A percentile compares a stretch with the other conserved stretches of the same genome.
These are phyloP conservation scores for Candida quercuum DNA, from an alignment of 805 yeast species.

Conservation along the genomic window DNA sequence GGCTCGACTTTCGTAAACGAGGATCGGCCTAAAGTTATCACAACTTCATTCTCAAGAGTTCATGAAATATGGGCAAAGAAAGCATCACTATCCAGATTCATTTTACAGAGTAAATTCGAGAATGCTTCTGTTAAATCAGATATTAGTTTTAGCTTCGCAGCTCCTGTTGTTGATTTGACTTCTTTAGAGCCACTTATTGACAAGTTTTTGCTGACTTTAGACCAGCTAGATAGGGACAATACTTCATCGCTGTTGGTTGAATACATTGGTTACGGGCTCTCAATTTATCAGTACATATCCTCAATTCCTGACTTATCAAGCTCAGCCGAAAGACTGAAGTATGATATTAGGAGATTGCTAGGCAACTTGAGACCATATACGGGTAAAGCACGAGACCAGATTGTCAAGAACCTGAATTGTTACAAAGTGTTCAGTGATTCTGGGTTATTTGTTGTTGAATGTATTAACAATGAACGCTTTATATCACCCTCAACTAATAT, in stretches of 20 bases:
- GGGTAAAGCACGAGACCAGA: not conserved
- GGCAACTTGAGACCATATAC: slow-evolving; percentile 5
- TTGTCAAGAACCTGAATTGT: slow-evolving; percentile 4
- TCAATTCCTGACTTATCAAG: slow-evolving; percentile 7
- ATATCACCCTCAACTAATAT: not conserved
- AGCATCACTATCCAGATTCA: slow-evolving; percentile 2
- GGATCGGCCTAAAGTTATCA: not conserved
- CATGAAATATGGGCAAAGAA: slow-evolving; percentile 6
- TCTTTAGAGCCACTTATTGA: slow-evolving; percentile 8
- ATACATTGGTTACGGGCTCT: slow-evolving; percentile 7
- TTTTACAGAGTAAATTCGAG: slow-evolving; percentile 4
- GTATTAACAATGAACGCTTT: slow-evolving; percentile 5
- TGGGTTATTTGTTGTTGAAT: slow-evolving; percentile 16
- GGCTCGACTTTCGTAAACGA: slow-evolving; percentile 14
- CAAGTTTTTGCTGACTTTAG: slow-evolving; percentile 1
- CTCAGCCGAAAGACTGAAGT: slow-evolving; percentile 15
- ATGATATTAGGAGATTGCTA: slow-evolving; percentile 10
- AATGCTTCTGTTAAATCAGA: not conserved
- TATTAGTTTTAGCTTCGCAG: not conserved
- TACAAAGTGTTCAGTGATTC: slow-evolving; percentile 6
- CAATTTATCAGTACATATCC: slow-evolving; percentile 12
- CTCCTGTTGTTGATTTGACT: not conserved
- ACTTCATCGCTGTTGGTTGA: slow-evolving; percentile 1
- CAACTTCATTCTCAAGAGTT: slow-evolving; percentile 8
- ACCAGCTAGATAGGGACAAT: slow-evolving; percentile 2